These are phyloP conservation scores for Ustilaginoidea virens DNA, from an alignment of 2,329 filamentous ascomycete genomes.

Conservation along the genomic window DNA sequence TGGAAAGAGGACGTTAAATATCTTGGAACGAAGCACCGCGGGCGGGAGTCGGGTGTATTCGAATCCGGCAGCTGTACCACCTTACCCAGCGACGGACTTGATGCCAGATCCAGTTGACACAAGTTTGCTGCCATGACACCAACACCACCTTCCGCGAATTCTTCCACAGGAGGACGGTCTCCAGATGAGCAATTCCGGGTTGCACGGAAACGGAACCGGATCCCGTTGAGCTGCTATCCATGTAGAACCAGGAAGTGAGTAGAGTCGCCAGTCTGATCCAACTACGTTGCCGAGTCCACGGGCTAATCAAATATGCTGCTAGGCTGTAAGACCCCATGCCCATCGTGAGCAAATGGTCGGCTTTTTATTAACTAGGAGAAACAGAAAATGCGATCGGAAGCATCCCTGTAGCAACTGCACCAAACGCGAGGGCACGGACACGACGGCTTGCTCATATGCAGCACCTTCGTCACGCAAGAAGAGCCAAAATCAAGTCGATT, in stretches of 20 bases:
- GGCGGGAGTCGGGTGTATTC: no score
- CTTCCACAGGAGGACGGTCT: conserved; percentile 61
- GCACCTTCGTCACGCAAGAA: conserved; percentile 57
- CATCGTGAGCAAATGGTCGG: no score
- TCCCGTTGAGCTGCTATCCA: conserved; percentile 81
- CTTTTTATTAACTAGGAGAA: not conserved
- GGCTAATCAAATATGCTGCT: no score
- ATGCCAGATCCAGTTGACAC: not conserved
- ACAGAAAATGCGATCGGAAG: conserved; percentile 80
- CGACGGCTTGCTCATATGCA: conserved; percentile 73
- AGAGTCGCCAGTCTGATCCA: conserved; percentile 1
- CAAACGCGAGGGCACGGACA: conserved; percentile 74
- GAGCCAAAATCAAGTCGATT: conserved; percentile 44
- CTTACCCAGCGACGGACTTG: no score
- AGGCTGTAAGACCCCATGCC: conserved; percentile 18
- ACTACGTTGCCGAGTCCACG: no score
- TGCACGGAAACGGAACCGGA: conserved; percentile 79
- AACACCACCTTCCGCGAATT: conserved; percentile 62
- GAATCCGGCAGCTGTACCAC: no score
- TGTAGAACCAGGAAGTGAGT: conserved; percentile 78
- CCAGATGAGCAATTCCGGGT: conserved; percentile 78
- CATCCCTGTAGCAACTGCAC: conserved; percentile 90
- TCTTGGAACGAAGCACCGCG: no score
- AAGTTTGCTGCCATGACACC: conserved; percentile 42
- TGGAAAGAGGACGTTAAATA: no score